Conservation (phyloP, 148 eudicot genomes). For the Tetragonia tetragonoides region DNA sequence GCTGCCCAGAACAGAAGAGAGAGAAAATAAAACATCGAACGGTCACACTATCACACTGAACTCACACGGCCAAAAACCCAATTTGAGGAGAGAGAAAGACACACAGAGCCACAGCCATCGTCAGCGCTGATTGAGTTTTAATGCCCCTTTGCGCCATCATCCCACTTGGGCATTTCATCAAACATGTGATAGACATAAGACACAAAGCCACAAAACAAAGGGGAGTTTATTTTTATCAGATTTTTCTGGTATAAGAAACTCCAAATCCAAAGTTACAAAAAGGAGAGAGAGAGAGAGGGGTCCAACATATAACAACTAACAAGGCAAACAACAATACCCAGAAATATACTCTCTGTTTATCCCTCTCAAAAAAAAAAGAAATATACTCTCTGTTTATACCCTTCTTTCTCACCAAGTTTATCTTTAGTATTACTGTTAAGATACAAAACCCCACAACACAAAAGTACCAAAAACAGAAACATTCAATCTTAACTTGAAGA, state of each 20-base stretch:
- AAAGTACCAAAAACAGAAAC: background rate
- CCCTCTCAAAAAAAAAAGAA: too few species aligned
- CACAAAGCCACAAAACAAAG: too few species aligned
- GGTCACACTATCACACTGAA: background rate
- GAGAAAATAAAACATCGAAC: background rate
- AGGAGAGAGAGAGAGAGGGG: background rate
- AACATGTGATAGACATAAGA: background rate
- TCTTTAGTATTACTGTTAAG: background rate
- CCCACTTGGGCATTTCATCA: background rate
- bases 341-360: background rate
- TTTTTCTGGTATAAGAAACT: too few species aligned
- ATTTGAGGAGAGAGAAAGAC: background rate
- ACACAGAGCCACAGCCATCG: background rate
- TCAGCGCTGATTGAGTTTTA: background rate
- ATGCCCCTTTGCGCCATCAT: background rate
- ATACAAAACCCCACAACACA: background rate
- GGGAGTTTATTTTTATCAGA: too few species aligned
- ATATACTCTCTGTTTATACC: too few species aligned
- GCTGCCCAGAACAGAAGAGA: too few species aligned
- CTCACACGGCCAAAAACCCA: background rate
- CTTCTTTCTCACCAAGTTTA: constrained; percentile 11
- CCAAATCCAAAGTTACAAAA: background rate
- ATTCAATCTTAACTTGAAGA: background rate
- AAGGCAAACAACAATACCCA: background rate
- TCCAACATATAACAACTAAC: background rate